Evolutionary conservation across 768 basidiomycete genomes (phyloP).

Genomic region (Phanerodontia chrysosporium): DNA sequence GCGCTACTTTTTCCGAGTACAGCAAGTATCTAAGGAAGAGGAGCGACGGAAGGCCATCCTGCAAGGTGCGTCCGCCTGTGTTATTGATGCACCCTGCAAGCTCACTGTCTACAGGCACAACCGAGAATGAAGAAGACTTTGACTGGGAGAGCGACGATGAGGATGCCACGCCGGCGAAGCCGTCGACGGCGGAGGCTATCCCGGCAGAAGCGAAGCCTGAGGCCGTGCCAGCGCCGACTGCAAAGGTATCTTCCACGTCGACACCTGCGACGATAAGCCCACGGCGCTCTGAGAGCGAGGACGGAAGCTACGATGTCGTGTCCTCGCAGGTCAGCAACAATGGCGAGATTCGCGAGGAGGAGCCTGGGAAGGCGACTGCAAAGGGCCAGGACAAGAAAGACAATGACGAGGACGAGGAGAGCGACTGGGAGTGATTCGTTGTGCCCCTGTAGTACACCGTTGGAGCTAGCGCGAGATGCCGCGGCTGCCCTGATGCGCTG

Average conservation of each 20-base stretch:
- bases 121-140: slow-evolving; percentile 80
- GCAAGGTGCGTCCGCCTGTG: slow-evolving; percentile 41
- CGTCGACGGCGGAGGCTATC: not conserved
- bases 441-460: not conserved
- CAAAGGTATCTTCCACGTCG: slow-evolving; percentile 12
- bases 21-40: slow-evolving; percentile 79
- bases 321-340: slow-evolving; percentile 28
- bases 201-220: slow-evolving; percentile 9
- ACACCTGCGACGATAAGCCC: slow-evolving; percentile 24
- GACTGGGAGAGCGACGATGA: slow-evolving; percentile 94
- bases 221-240: not conserved
- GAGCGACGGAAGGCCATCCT: slow-evolving; percentile 74
- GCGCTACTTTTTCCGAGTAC: slow-evolving; percentile 84
- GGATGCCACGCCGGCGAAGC: slow-evolving; percentile 29
- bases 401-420: slow-evolving; percentile 18
- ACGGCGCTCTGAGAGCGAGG: slow-evolving; percentile 25
- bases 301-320: slow-evolving; percentile 34
- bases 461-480: no score
- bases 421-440: slow-evolving; percentile 23
- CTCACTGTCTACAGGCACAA: slow-evolving; percentile 36
- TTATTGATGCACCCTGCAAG: no score
- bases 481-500: no score
- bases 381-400: slow-evolving; percentile 2
- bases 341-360: slow-evolving; percentile 13
- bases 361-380: not conserved